Conservation (phyloP, 768 basidiomycete genomes). For the Auriculariales sp. region DNA sequence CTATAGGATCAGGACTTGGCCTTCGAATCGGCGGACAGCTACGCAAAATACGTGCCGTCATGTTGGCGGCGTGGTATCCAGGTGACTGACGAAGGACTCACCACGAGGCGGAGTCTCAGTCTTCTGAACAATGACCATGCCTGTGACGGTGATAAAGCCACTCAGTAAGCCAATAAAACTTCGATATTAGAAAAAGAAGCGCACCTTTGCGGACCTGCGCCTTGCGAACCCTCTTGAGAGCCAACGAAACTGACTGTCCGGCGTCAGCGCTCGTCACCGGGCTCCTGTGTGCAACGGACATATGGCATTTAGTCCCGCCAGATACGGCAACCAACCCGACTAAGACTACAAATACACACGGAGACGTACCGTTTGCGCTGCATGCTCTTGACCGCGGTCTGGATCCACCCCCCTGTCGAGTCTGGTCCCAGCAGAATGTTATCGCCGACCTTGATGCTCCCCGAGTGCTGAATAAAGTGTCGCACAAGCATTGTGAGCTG, state of each 20-base stretch:
- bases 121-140: slow-evolving; percentile 83
- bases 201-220: slow-evolving; percentile 65
- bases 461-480: slow-evolving; percentile 39
- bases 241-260: slow-evolving; percentile 89
- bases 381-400: slow-evolving; percentile 75
- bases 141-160: neutral
- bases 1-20: slow-evolving; percentile 88
- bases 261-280: slow-evolving; percentile 78
- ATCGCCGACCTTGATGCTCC: slow-evolving; percentile 65
- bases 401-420: slow-evolving; percentile 74
- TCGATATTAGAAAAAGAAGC: neutral
- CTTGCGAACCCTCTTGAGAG: slow-evolving; percentile 76
- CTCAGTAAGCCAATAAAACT: neutral
- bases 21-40: slow-evolving; percentile 82
- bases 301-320: neutral
- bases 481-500: neutral
- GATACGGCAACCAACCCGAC: neutral
- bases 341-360: neutral
- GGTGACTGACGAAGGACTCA: slow-evolving; percentile 15
- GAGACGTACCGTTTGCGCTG: slow-evolving; percentile 69
- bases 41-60: neutral
- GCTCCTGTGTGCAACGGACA: slow-evolving; percentile 30
- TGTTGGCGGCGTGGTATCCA: neutral
- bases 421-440: slow-evolving; percentile 81
- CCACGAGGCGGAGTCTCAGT: slow-evolving; percentile 67